Evolutionary conservation across 2,329 filamentous ascomycete species (phyloP).

Genomic region (Pseudocercospora musae): DNA sequence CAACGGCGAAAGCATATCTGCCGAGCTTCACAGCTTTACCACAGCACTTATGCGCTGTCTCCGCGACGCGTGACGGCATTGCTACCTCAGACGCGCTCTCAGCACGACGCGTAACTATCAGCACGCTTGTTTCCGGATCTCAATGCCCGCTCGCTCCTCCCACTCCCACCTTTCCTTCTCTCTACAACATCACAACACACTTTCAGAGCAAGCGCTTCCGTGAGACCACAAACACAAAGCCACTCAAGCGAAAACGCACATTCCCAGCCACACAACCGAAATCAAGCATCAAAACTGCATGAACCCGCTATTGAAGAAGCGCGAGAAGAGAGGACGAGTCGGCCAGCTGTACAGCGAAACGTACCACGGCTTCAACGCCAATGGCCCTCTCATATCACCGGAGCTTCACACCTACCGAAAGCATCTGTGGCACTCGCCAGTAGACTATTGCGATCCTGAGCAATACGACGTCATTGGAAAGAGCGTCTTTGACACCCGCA

Average conservation of each 20-base stretch:
- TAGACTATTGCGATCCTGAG: neutral
- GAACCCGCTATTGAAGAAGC: neutral
- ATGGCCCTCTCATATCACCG: neutral
- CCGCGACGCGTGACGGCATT: conserved; percentile 1
- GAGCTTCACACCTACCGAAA: neutral
- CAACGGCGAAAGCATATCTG: neutral
- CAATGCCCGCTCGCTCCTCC: neutral
- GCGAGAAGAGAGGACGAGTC: neutral
- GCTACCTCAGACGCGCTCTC: conserved; percentile 6
- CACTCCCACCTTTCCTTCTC: neutral
- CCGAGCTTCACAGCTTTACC: neutral
- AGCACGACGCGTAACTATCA: conserved; percentile 4
- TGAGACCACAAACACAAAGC: neutral
- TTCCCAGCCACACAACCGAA: neutral
- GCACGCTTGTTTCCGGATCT: neutral
- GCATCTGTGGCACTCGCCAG: neutral
- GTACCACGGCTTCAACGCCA: neutral
- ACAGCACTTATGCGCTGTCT: neutral
- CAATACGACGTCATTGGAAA: neutral
- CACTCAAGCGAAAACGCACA: neutral
- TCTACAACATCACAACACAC: neutral
- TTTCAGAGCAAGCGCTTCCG: neutral
- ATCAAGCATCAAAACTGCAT: neutral
- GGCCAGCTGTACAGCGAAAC: neutral
- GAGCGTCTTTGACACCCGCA: neutral